Evolutionary conservation across 805 yeast genomes (phyloP).

Genomic region (Kuraishia capsulata): DNA sequence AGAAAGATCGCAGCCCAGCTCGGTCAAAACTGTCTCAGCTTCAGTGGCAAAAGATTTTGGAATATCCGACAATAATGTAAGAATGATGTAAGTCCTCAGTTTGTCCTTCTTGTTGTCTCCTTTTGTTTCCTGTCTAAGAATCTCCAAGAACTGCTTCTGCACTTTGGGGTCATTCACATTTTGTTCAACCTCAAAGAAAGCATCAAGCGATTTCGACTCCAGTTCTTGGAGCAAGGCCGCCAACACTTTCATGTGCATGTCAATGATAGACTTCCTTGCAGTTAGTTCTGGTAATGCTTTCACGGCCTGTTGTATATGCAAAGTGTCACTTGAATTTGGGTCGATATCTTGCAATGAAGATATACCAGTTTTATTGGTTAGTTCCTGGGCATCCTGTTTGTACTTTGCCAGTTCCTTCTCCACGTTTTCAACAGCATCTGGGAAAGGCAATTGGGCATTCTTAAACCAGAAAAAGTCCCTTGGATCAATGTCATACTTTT

Average conservation of each 20-base stretch:
- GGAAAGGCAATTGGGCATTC: slow-evolving; percentile 86
- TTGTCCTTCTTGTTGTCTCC: slow-evolving; percentile 59
- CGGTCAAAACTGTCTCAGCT: slow-evolving; percentile 53
- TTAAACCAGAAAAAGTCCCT: slow-evolving; percentile 86
- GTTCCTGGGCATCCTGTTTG: slow-evolving; percentile 79
- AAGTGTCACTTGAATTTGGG: slow-evolving; percentile 50
- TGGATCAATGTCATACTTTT: slow-evolving; percentile 83
- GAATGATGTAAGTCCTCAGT: slow-evolving; percentile 79
- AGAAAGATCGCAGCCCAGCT: slow-evolving; percentile 48
- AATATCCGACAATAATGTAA: slow-evolving; percentile 45
- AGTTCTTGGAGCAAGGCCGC: slow-evolving; percentile 75
- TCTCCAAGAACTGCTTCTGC: slow-evolving; percentile 49
- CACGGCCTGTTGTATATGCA: slow-evolving; percentile 75
- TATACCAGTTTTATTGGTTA: slow-evolving; percentile 70
- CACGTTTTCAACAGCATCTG: slow-evolving; percentile 97
- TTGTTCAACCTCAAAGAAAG: slow-evolving; percentile 92
- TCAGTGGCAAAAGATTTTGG: slow-evolving; percentile 39
- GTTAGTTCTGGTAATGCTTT: slow-evolving; percentile 90
- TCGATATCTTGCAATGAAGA: slow-evolving; percentile 70
- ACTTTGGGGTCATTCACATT: slow-evolving; percentile 54
- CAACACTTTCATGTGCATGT: slow-evolving; percentile 94
- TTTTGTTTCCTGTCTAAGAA: slow-evolving; percentile 45
- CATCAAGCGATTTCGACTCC: slow-evolving; percentile 80
- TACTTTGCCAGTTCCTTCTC: slow-evolving; percentile 75
- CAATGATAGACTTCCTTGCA: slow-evolving; percentile 78